Conservation (phyloP, 1,284 basidiomycete species). For the Cerrena zonata region DNA sequence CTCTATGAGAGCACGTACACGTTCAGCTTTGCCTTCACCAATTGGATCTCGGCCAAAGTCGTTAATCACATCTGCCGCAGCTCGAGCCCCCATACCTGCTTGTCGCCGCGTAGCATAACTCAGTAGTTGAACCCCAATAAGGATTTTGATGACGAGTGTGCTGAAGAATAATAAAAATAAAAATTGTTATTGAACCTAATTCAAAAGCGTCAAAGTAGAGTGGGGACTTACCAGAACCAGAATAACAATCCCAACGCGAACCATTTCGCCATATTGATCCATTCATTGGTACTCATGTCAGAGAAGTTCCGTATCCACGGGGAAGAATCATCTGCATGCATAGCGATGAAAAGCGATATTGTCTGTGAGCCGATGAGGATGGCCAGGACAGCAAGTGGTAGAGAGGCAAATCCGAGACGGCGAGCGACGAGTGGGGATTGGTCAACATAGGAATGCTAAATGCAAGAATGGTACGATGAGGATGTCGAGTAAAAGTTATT, state of each 20-base stretch:
- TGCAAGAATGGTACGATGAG: slow-evolving; percentile 6
- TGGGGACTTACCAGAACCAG: slow-evolving; percentile 76
- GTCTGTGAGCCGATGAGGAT: slow-evolving; percentile 85
- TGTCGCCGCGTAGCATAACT: slow-evolving; percentile 75
- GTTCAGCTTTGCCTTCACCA: slow-evolving; percentile 82
- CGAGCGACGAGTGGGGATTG: slow-evolving; percentile 93
- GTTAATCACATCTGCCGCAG: slow-evolving; percentile 68
- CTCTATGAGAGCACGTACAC: slow-evolving; percentile 39
- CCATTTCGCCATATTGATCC: slow-evolving; percentile 58
- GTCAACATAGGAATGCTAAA: slow-evolving; percentile 84
- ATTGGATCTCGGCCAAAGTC: slow-evolving; percentile 82
- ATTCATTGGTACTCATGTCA: slow-evolving; percentile 40
- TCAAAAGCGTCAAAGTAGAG: too few species aligned
- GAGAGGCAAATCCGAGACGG: slow-evolving; percentile 86
- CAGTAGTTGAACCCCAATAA: slow-evolving; percentile 81
- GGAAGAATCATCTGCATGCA: slow-evolving; percentile 36
- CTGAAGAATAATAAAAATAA: slow-evolving; percentile 32
- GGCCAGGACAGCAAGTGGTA: slow-evolving; percentile 89
- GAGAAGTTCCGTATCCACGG: slow-evolving; percentile 35
- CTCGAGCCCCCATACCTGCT: slow-evolving; percentile 72
- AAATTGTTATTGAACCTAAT: too few species aligned
- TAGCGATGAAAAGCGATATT: slow-evolving; percentile 54
- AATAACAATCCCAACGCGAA: slow-evolving; percentile 59
- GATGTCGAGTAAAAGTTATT: background rate
- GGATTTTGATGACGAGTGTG: slow-evolving; percentile 79